phyloP scores from a whole-genome alignment of 371 early-diverging fungal species.

The Mortierella sp. region DNA sequence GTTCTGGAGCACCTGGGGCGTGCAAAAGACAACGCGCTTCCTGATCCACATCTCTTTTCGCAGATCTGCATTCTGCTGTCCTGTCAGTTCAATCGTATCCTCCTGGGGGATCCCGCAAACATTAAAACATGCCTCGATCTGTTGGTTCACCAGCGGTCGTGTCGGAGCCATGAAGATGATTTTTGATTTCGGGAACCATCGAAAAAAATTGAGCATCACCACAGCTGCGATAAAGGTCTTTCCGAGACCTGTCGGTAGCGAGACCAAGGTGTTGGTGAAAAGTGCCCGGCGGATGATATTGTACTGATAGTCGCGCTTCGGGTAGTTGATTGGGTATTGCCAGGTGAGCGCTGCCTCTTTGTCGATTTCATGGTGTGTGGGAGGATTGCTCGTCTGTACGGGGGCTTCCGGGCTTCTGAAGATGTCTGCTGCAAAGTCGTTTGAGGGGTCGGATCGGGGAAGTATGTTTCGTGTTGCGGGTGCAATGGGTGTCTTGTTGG shows the following conservation, averaged over 20 bases:
- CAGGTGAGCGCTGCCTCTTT: slow-evolving; percentile 69
- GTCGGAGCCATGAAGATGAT: slow-evolving; percentile 96
- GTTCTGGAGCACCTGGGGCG: slow-evolving; percentile 92
- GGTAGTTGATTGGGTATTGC: slow-evolving; percentile 86
- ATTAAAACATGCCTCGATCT: slow-evolving; percentile 86
- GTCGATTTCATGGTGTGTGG: slow-evolving; percentile 64
- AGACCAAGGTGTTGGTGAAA: slow-evolving; percentile 89
- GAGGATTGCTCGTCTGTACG: slow-evolving; percentile 4
- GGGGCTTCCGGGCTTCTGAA: slow-evolving; percentile 16
- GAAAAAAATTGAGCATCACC: slow-evolving; percentile 92
- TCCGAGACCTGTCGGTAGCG: slow-evolving; percentile 92
- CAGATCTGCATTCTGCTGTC: slow-evolving; percentile 65
- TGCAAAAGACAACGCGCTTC: slow-evolving; percentile 86
- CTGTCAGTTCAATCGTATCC: slow-evolving; percentile 82
- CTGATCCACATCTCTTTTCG: slow-evolving; percentile 65
- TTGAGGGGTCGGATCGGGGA: slow-evolving; percentile 32
- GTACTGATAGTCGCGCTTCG: slow-evolving; percentile 88
- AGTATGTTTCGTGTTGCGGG: slow-evolving; percentile 3
- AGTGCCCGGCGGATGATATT: slow-evolving; percentile 85
- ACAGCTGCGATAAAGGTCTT: slow-evolving; percentile 98
- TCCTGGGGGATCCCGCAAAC: slow-evolving; percentile 77
- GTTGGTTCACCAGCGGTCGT: slow-evolving; percentile 91
- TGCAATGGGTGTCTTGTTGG: background rate
- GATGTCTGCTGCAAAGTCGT: slow-evolving; percentile 30
- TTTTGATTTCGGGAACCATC: slow-evolving; percentile 93